Base-by-base conservation (phyloP, 345 rosid genomes). In the Gossypium raimondii region DNA sequence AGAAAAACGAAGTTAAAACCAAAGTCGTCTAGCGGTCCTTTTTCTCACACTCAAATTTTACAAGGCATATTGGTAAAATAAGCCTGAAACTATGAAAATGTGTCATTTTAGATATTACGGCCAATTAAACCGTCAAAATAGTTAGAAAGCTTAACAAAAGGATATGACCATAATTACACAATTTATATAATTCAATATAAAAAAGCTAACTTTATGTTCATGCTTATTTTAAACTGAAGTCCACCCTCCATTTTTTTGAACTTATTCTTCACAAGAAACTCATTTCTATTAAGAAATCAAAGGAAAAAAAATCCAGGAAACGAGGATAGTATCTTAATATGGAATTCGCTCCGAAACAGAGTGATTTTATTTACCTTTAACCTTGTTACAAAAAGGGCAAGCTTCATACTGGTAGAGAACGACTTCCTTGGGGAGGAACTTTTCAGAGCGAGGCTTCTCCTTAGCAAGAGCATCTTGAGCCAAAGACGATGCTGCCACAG, bases 361-460 rank as follows among this genome's bases (percentile, higher is more conserved):
- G 57, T 14, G 22, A 67, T 7, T 45, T 45, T 14, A 14, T n/a
- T 47, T 79, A 94, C 96, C 94, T 91, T 89, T 93, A 70, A 93
- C 89, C 83, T 95, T 95, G 84, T 95, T 95, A 85, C 98, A 91
- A 80, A 95, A 95, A 78, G 98, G 97, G 79, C 97, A 95, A 68
- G 99, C 98, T 75, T 93, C 96, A 75, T 91, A 95, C 86, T 95
- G 99, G 81, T 95, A 95, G 9, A 93, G 88, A 68, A 93, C 89
- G 11, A 93, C 91, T 45, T 95, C 96, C 24, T 81, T 85, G 45
- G 89, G 92, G 9, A 76, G 70, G 53, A 86, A 82, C 75, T 83
- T 90, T 76, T 72, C 79, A 11, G 82, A 13, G 1, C 38, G 78
- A 1, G 82, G 78, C 61, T n/a, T 50, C 79, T 88, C 93, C 88